Evolutionary conservation across 306 rosid genomes (phyloP), one percentile per base, ranked within the genome.

Genomic region (Pyrus bretschneideri): DNA sequence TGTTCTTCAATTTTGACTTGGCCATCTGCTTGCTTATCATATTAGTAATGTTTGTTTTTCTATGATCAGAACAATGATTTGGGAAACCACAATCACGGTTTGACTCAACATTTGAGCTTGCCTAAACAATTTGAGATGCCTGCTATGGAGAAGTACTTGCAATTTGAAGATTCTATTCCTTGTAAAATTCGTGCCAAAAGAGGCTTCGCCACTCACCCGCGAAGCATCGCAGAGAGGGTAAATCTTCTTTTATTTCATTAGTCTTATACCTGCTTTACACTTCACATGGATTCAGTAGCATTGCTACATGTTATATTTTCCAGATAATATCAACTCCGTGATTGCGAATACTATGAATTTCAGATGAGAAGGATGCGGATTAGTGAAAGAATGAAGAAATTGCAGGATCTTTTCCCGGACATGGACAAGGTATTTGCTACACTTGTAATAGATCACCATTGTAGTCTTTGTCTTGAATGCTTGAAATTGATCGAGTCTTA

Each of bases 211-310:
- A 93, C 98, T 60, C 98, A 93, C 74, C 98, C 98, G 3, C 86
- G 98, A 81, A 93, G 97, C 90, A 91, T 93, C 75, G 98, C 98
- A 33, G 98, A 93, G 82, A 85, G 98, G 93, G 98, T 89, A 86
- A 76, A 68, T 81, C 74, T 78, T 49, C 38, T 2, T 82, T 61
- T 29, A 21, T 57, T 52, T 6, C 15, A 3, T 49, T 23, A 60
- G 19, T 64, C 27, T 22, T 17, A 1, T 9, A 4, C 18, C 55
- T 67, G 17, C 30, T 59, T 66, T 42, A 51, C 10, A 33, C 13
- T 1, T 35, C 29, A 35, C 29, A 21, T 11, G 0, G 21, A 49
- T 49, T 49, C 21, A 17, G 55, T 49, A 49, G 55, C 55, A 49
- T 6, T 17, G 69, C n/a, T 29, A 18, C 44, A 31, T 64, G 15